phyloP scores from a whole-genome alignment of 2,329 filamentous ascomycete genomes.

The Colletotrichum spinosum region DNA sequence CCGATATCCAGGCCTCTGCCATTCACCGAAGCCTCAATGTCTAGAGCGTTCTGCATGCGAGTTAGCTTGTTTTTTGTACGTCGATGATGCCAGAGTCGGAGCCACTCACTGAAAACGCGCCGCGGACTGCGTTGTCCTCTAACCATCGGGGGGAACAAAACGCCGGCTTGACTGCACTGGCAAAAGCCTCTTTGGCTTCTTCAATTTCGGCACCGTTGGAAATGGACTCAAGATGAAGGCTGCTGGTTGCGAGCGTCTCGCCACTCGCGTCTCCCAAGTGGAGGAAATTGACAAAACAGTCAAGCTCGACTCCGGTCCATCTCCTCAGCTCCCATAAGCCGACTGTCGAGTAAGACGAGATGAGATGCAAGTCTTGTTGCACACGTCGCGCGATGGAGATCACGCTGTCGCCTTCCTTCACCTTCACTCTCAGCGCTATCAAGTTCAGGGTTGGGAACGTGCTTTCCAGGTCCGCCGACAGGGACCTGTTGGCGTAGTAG shows the following conservation, averaged over 20 bases:
- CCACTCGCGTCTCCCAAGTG: constrained; percentile 49
- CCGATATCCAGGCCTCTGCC: constrained; percentile 51
- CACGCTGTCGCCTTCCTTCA: constrained; percentile 49
- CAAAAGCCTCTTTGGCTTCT: background rate
- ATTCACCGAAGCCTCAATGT: constrained; percentile 53
- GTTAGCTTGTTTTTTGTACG: constrained; percentile 10
- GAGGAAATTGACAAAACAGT: constrained; percentile 86
- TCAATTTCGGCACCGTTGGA: constrained; percentile 44
- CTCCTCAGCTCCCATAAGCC: constrained; percentile 76
- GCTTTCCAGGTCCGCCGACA: constrained; percentile 59
- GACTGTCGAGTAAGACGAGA: constrained; percentile 66
- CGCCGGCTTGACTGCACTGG: background rate
- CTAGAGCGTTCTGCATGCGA: constrained; percentile 49
- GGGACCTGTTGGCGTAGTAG: constrained; percentile 83
- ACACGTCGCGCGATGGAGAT: constrained; percentile 68
- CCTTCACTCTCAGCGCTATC: constrained; percentile 73
- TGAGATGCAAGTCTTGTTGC: constrained; percentile 74
- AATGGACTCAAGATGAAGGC: constrained; percentile 1
- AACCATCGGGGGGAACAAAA: constrained; percentile 36
- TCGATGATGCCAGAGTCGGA: background rate
- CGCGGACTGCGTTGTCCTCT: constrained; percentile 41
- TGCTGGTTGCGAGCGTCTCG: background rate
- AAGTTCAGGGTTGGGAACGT: constrained; percentile 81
- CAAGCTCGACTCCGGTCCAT: constrained; percentile 80
- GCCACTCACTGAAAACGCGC: constrained; percentile 48